Percentiles rank a stretch among this genome's conserved stretches.
Evolutionary conservation across 2,329 filamentous ascomycete genomes (phyloP).

Genomic region (Fusarium falciforme): DNA sequence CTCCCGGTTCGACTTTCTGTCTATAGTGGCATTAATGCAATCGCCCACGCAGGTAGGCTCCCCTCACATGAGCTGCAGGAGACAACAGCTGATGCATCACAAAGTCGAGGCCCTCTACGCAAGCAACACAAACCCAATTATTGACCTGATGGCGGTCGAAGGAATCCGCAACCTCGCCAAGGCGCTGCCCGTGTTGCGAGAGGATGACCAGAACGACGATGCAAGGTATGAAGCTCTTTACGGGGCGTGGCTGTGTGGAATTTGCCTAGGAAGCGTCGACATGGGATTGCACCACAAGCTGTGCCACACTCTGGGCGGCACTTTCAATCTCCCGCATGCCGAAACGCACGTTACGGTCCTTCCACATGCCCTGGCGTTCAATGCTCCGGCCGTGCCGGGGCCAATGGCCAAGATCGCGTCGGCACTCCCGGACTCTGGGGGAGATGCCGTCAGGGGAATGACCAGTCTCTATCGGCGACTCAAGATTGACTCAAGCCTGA

Average conservation of each 20-base stretch:
- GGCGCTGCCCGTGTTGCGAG: neutral
- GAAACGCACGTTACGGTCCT: slow-evolving; percentile 74
- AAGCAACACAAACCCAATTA: slow-evolving; percentile 71
- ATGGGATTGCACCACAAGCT: slow-evolving; percentile 77
- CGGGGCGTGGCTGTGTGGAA: slow-evolving; percentile 73
- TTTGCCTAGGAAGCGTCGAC: slow-evolving; percentile 67
- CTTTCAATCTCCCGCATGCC: slow-evolving; percentile 72
- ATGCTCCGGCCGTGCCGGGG: slow-evolving; percentile 64
- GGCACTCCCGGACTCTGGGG: slow-evolving; percentile 65
- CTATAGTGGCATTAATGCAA: slow-evolving; percentile 73
- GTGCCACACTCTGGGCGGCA: slow-evolving; percentile 73
- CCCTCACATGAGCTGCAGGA: too few species aligned
- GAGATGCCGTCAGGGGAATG: slow-evolving; percentile 67
- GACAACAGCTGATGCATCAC: too few species aligned
- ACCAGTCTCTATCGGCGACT: slow-evolving; percentile 56
- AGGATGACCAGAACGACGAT: neutral
- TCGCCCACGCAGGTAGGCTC: slow-evolving; percentile 62
- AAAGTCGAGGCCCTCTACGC: slow-evolving; percentile 70
- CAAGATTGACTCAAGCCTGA: slow-evolving; percentile 59
- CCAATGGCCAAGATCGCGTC: slow-evolving; percentile 64
- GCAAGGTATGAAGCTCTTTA: slow-evolving; percentile 60
- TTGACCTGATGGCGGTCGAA: slow-evolving; percentile 67
- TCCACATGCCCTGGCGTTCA: slow-evolving; percentile 72
- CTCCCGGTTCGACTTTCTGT: slow-evolving; percentile 64
- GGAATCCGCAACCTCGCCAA: slow-evolving; percentile 50